Evolutionary conservation across 2,329 filamentous ascomycete genomes (phyloP).

Genomic region (Aspergillus costaricaensis): DNA sequence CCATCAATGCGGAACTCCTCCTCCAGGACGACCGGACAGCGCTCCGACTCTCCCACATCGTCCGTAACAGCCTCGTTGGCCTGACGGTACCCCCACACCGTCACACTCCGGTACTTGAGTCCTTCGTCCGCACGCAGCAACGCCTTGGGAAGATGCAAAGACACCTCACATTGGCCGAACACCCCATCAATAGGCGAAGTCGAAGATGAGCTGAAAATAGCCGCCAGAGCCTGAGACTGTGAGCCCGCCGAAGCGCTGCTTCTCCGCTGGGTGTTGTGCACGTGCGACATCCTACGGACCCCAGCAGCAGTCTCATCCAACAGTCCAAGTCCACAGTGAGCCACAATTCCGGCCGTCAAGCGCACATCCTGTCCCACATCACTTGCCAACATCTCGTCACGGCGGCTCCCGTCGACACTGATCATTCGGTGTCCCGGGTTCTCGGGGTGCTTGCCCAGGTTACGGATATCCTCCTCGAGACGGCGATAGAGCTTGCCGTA

Average conservation of each 20-base stretch:
- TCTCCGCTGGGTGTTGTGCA: slow-evolving; percentile 29
- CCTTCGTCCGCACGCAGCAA: slow-evolving; percentile 47
- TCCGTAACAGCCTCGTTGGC: slow-evolving; percentile 22
- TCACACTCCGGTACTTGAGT: slow-evolving; percentile 40
- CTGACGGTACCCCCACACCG: slow-evolving; percentile 36
- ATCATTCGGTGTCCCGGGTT: slow-evolving; percentile 28
- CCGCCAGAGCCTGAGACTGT: slow-evolving; percentile 12
- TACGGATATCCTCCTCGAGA: slow-evolving; percentile 37
- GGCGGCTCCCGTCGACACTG: slow-evolving; percentile 30
- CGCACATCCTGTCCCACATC: slow-evolving; percentile 39
- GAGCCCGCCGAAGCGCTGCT: slow-evolving; percentile 24
- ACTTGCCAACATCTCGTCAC: slow-evolving; percentile 32
- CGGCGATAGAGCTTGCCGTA: slow-evolving; percentile 52
- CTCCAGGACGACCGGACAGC: slow-evolving; percentile 33
- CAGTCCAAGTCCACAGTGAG: slow-evolving; percentile 36
- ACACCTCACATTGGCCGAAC: slow-evolving; percentile 41
- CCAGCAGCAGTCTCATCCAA: slow-evolving; percentile 41
- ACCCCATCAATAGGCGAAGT: slow-evolving; percentile 28
- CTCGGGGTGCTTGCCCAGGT: slow-evolving; percentile 28
- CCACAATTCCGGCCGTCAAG: slow-evolving; percentile 37
- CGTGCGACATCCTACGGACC: slow-evolving; percentile 37
- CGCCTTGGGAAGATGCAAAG: slow-evolving; percentile 47
- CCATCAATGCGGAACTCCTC: slow-evolving; percentile 46
- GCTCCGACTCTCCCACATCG: slow-evolving; percentile 27
- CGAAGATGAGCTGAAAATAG: slow-evolving; percentile 15